A percentile compares a stretch with the other conserved stretches of the same genome.
Conservation (phyloP, 805 yeast genomes). For the Pichia manshurica region DNA sequence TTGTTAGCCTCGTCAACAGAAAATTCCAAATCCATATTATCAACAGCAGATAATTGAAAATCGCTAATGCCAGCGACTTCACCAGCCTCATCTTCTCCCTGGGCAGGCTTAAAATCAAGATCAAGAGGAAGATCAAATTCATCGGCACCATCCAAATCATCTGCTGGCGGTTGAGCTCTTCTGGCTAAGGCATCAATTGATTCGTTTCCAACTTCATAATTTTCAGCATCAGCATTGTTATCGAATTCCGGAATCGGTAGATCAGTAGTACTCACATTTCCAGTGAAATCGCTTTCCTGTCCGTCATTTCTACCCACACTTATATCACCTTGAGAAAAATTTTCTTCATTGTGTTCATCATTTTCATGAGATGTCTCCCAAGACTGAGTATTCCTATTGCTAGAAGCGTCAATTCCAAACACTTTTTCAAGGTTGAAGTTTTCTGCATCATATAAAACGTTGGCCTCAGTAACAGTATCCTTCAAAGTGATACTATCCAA, state of each 20-base stretch:
- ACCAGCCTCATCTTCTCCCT: slow-evolving; percentile 4
- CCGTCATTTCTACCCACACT: slow-evolving; percentile 10
- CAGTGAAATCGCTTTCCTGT: slow-evolving; percentile 1
- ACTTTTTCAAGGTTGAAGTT: slow-evolving; percentile 35
- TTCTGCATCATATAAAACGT: slow-evolving; percentile 64
- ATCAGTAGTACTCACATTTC: neutral
- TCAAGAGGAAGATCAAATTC: slow-evolving; percentile 30
- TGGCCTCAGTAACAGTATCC: slow-evolving; percentile 76
- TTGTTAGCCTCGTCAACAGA: slow-evolving; percentile 28
- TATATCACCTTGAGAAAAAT: slow-evolving; percentile 8
- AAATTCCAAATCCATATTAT: slow-evolving; percentile 46
- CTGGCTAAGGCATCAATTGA: slow-evolving; percentile 24
- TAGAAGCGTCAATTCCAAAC: slow-evolving; percentile 13
- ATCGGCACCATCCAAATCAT: slow-evolving; percentile 28
- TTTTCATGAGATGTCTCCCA: slow-evolving; percentile 9
- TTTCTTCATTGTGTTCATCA: neutral
- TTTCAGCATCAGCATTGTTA: neutral
- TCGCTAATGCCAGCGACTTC: slow-evolving; percentile 8
- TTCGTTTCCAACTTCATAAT: slow-evolving; percentile 5
- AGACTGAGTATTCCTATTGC: slow-evolving; percentile 6
- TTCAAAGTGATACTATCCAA: slow-evolving; percentile 56
- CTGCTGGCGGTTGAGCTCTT: slow-evolving; percentile 26
- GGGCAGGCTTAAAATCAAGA: slow-evolving; percentile 29
- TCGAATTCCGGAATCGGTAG: slow-evolving; percentile 19
- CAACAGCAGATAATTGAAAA: slow-evolving; percentile 17